Conservation (phyloP, 164 flowering plant genomes). For the Piper longum region DNA sequence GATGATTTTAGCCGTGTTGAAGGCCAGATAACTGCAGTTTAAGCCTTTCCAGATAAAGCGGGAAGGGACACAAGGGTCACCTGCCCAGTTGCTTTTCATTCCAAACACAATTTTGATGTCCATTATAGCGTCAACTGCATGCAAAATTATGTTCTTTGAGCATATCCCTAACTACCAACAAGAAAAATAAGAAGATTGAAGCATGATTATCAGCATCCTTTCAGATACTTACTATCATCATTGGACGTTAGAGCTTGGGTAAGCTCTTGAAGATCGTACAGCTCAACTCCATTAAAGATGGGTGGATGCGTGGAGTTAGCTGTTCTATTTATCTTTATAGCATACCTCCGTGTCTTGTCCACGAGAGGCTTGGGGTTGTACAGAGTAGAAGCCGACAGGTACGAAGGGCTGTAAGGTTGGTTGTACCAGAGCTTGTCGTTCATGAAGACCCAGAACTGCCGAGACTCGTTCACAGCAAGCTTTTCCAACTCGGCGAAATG, state of each 20-base stretch:
- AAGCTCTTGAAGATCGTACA: slow-evolving; percentile 10
- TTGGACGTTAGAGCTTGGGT: slow-evolving; percentile 13
- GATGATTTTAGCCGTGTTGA: neutral
- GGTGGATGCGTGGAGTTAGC: slow-evolving; percentile 30
- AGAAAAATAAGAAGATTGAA: neutral
- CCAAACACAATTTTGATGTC: slow-evolving; percentile 19
- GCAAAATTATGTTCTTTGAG: neutral
- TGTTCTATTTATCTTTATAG: slow-evolving; percentile 9
- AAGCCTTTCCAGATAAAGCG: slow-evolving; percentile 30
- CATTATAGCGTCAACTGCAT: slow-evolving; percentile 25
- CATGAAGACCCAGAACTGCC: slow-evolving; percentile 16
- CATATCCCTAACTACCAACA: no score
- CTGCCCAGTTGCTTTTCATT: slow-evolving; percentile 32
- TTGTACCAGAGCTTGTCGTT: slow-evolving; percentile 2
- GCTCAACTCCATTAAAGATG: slow-evolving; percentile 31
- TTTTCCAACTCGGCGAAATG: slow-evolving; percentile 25
- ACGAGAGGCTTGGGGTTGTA: neutral
- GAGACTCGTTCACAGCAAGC: slow-evolving; percentile 9
- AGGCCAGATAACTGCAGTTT: slow-evolving; percentile 18
- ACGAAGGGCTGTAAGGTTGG: slow-evolving; percentile 4
- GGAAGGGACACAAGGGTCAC: slow-evolving; percentile 42
- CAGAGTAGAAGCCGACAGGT: neutral
- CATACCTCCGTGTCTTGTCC: neutral
- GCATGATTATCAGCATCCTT: neutral
- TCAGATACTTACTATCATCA: neutral